Evolutionary conservation across 441 rosid species (phyloP).

Genomic region (Aleurites moluccanus): DNA sequence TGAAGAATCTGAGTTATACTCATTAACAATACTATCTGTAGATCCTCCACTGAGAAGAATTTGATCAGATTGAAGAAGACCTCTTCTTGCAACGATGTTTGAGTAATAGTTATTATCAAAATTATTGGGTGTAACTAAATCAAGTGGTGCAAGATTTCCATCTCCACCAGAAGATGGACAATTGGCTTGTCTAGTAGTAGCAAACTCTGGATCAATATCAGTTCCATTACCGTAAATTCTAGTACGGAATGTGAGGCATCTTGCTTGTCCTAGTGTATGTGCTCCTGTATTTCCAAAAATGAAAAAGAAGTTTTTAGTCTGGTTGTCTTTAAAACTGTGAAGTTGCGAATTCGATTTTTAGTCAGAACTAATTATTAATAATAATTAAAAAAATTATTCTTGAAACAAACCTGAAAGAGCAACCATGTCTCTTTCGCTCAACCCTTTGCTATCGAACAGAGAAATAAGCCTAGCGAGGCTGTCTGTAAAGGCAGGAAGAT

Average conservation of each 20-base stretch:
- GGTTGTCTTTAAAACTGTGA: no score
- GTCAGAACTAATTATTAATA: neutral
- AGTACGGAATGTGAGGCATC: conserved; percentile 2
- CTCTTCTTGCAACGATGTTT: neutral
- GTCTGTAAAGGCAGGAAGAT: conserved; percentile 41
- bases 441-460: conserved; percentile 41
- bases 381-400: neutral
- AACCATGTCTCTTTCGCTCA: conserved; percentile 52
- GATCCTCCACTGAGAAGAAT: conserved; percentile 19
- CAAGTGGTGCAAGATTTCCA: conserved; percentile 18
- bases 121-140: conserved; percentile 7
- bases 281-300: conserved; percentile 11
- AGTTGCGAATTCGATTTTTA: no score
- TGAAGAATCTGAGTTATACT: conserved; percentile 3
- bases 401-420: conserved; percentile 38
- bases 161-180: neutral
- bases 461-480: neutral
- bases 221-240: conserved; percentile 13
- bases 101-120: conserved; percentile 18
- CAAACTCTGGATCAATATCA: conserved; percentile 17
- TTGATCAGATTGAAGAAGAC: conserved; percentile 16
- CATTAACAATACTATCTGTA: conserved; percentile 14
- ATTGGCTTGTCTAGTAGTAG: conserved; percentile 1
- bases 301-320: no score
- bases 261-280: conserved; percentile 23